Base-by-base conservation (phyloP, 768 basidiomycete species). In the Chalciporus pseudorubinellus region DNA sequence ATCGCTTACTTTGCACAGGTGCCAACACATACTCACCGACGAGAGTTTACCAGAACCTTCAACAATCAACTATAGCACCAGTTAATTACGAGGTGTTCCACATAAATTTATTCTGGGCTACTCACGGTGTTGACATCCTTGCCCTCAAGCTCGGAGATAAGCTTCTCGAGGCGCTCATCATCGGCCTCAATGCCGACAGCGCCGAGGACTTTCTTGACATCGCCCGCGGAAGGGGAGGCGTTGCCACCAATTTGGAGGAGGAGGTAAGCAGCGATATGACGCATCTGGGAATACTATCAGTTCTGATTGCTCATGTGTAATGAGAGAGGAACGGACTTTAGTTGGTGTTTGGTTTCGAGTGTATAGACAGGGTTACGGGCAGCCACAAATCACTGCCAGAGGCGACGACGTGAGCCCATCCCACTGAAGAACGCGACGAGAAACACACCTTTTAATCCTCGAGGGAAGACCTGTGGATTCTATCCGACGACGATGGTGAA, bases 181-280 rank as follows among this genome's bases (percentile, higher is more conserved):
- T 99, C 94, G 40, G 84, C 79, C 69, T 95, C 92, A 62, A 97
- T 86, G 64, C 91, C 92, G 63, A 92, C 97, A 56, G 86, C 77
- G 48, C 65, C 72, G 61, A 99, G 85, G 66, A 98, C 83, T 64
- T 85, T 85, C 77, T 85, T 92, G 77, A 99, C 79, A 70, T 98
- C 95, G 41, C 65, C 80, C 48, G 89, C 90, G 54, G 87, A 84
- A 57, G 97, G 95, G 57, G 80, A 82, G 64, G 85, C 74, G 67
- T 98, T 98, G 50, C 97, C 97, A 60, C 93, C 97, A 69, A 84
- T 81, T 72, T 89, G 88, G 76, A 98, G 93, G 70, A 99, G 92
- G 54, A 99, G 85, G 80, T 97, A 98, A 60, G 93, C 92, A 76
- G 93, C 95, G 72, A 98, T 77, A 69, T 93, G 76, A 74, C 89